These are phyloP conservation scores for Phlyctochytrium arcticum DNA, from an alignment of 192 early-diverging fungal genomes.

Conservation along the genomic window DNA sequence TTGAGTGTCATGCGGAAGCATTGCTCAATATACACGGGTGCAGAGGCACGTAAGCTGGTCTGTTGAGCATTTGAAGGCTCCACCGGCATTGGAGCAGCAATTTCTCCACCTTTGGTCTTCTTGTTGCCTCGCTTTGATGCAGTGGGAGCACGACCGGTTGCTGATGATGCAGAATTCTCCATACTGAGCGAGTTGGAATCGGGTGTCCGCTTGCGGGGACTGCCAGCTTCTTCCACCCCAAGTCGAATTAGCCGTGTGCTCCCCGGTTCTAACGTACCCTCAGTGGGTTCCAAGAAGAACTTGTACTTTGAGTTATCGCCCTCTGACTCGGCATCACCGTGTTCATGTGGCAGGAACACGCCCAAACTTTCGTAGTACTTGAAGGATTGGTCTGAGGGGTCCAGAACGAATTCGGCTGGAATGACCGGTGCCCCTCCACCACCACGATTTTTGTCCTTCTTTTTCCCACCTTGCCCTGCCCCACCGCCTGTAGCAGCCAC, in stretches of 20 bases:
- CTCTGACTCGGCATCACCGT: conserved; percentile 14
- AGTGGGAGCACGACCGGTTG: not conserved
- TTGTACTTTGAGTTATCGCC: not conserved
- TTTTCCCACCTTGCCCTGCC: conserved; percentile 13
- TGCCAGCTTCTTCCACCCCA: conserved; percentile 4
- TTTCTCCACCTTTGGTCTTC: not conserved
- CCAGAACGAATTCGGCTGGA: conserved; percentile 40
- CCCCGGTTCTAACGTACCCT: conserved; percentile 41
- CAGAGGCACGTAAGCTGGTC: not conserved
- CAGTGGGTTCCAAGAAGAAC: conserved; percentile 20
- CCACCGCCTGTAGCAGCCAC: conserved; percentile 4
- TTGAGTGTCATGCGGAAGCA: conserved; percentile 43
- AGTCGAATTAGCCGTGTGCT: conserved; percentile 20
- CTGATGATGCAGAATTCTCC: not conserved
- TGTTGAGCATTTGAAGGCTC: not conserved
- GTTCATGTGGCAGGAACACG: conserved; percentile 1
- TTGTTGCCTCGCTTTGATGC: not conserved
- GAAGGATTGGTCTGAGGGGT: conserved; percentile 28
- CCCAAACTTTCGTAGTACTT: conserved; percentile 22
- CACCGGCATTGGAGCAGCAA: not conserved
- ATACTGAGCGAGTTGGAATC: not conserved
- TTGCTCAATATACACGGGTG: conserved; percentile 29
- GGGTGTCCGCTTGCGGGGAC: not conserved
- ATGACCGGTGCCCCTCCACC: conserved; percentile 17
- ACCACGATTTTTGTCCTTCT: conserved; percentile 27